These are phyloP conservation scores for Anthostomella pinea DNA, from an alignment of 2,329 filamentous ascomycete genomes.

Conservation along the genomic window DNA sequence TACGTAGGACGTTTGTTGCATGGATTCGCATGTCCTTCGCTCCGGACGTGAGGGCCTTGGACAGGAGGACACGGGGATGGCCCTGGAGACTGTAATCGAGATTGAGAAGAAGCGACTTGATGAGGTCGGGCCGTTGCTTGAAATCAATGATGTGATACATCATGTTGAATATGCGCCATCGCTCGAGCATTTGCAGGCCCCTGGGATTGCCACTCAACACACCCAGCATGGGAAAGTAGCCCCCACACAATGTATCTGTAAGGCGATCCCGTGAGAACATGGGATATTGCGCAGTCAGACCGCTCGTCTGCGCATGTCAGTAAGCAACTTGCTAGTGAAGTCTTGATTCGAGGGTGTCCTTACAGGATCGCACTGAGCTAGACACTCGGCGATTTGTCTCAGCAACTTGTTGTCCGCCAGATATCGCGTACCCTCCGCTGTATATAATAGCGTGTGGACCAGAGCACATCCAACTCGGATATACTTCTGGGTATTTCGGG, in stretches of 20 bases:
- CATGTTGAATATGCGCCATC: constrained; percentile 99
- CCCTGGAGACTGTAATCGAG: constrained; percentile 90
- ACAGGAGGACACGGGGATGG: constrained; percentile 87
- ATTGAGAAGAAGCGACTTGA: constrained; percentile 82
- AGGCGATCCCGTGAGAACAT: constrained; percentile 86
- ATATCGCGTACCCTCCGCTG: constrained; percentile 78
- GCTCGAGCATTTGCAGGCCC: constrained; percentile 84
- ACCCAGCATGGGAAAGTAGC: constrained; percentile 92
- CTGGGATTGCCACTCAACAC: constrained; percentile 78
- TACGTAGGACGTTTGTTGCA: constrained; percentile 80
- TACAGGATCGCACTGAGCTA: constrained; percentile 91
- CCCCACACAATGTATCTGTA: constrained; percentile 80
- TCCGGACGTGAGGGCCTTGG: constrained; percentile 88
- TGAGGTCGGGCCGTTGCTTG: constrained; percentile 84
- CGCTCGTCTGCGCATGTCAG: constrained; percentile 52
- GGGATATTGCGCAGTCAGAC: constrained; percentile 76
- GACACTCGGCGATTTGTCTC: constrained; percentile 89
- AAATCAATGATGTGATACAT: constrained; percentile 97
- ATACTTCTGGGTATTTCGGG: constrained; percentile 90
- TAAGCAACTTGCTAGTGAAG: constrained; percentile 14
- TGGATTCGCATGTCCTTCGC: constrained; percentile 90
- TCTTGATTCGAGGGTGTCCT: too few relatives aligned
- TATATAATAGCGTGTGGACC: constrained; percentile 82
- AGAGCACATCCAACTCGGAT: constrained; percentile 85
- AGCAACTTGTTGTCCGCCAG: constrained; percentile 89